Evolutionary conservation across 371 early-diverging fungal genomes (phyloP), one percentile per base, ranked within the genome.

Genomic region (Rhizopus arrhizus): DNA sequence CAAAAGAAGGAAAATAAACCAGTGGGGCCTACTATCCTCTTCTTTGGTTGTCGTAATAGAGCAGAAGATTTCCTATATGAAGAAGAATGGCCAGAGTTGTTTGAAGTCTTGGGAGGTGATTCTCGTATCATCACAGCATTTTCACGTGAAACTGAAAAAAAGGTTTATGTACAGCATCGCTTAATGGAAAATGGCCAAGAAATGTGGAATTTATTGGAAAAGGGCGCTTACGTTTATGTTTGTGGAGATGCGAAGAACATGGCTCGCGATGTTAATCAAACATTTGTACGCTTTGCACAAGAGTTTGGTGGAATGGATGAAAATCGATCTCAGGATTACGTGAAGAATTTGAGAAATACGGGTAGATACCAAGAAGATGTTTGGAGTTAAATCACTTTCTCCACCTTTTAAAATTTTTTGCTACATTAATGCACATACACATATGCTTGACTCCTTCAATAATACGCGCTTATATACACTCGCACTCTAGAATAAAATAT

Each of bases 161-260:
- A 96, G 84, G 87, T 92, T 5, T 96, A 96, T 76, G 95, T 96
- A 32, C 95, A 96, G 74, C 88, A 95, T 68, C 74, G 84, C 28
- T 66, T 96, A 35, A 42, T 58, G 13, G 88, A 93, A 64, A 56
- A 88, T 59, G 85, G 83, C 35, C 75, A 78, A 28, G 64, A 80
- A 59, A 74, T 96, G 40, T 94, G 92, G 92, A 72, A 85, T 16
- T 63, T 71, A 31, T 61, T 93, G 63, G 67, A 93, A 53, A 77
- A 84, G 54, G 81, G 85, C n/a, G 96, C 88, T 1, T 86, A 87
- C 66, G 77, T 94, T 40, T 98, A 95, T 67, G 89, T 98, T 45
- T 96, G 96, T 72, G 97, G 97, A 56, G 98, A 98, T 77, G 98
- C 95, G 43, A 96, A 93, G 75, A 78, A 84, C 64, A 98, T 98